Evolutionary conservation across 805 yeast species (phyloP), one percentile per base, ranked within the genome.

Genomic region (Candida sonorensis): DNA sequence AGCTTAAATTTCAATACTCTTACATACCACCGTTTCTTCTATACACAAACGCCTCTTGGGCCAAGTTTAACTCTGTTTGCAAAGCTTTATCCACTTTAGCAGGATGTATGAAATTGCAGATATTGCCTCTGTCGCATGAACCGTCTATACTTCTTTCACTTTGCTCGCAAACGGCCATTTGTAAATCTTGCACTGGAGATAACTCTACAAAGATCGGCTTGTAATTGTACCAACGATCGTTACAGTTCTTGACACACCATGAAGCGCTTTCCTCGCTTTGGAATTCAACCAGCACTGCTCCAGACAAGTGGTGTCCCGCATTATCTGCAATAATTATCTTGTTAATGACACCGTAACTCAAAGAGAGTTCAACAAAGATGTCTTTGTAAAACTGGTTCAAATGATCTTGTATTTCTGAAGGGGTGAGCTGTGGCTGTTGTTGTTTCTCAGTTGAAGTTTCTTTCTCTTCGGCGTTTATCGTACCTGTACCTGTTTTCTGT

Each of bases 81-180:
- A 52, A 25, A 5, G 20, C 33, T 6, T 48, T 48, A 2, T 71
- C 51, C 0, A 94, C 85, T 23, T 66, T 57, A 45, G 77, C 66
- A 3, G 79, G 67, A 55, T 88, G 97, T 72, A 86, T 81, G 55
- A 83, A 87, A 55, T 88, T 88, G 58, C 97, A 88, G 48, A 72
- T 70, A 20, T 78, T 82, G 2, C 87, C 90, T 51, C 97, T 69
- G n/a, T 67, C 71, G 51, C 97, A 88, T 10, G 60, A n/a, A n/a
- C n/a, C n/a, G n/a, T n/a, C 61, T 23, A 78, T 84, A 23, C 6
- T 17, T 11, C 6, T n/a, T 10, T 16, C 15, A 48, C 80, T 79
- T 26, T 81, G 81, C 25, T 84, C 65, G 51, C 97, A 88, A 34
- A 74, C 67, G 10, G 94, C 81, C 34, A 80, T 92, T 27, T 67